These are phyloP conservation scores for Pachysandra terminalis DNA, from an alignment of 164 flowering plant species.

Conservation along the genomic window DNA sequence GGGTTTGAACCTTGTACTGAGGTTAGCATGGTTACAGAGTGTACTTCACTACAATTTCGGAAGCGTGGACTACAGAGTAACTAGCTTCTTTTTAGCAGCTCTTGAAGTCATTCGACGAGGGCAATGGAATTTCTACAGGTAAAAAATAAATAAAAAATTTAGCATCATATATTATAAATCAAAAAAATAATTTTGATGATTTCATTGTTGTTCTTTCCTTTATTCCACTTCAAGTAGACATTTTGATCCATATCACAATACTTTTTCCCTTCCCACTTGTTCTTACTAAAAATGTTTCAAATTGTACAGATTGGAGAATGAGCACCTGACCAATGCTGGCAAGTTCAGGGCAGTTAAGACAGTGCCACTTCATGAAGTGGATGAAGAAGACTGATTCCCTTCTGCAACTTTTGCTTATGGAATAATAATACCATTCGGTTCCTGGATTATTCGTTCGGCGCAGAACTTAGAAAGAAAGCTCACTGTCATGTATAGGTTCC, in stretches of 20 bases:
- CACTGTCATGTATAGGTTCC: constrained; percentile 20
- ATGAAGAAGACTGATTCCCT: constrained; percentile 58
- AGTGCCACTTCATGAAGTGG: constrained; percentile 94
- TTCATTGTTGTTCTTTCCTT: too few species aligned
- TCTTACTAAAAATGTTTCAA: not conserved
- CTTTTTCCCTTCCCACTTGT: constrained; percentile 1
- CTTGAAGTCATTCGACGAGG: constrained; percentile 96
- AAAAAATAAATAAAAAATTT: too few species aligned
- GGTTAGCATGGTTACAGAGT: constrained; percentile 95
- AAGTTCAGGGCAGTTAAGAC: constrained; percentile 86
- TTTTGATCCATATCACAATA: too few species aligned
- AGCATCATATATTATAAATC: too few species aligned
- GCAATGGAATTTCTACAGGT: constrained; percentile 99
- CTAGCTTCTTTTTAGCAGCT: constrained; percentile 78
- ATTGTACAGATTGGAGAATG: constrained; percentile 87
- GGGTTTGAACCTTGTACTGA: constrained; percentile 79
- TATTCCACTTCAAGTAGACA: too few species aligned
- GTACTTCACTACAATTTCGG: constrained; percentile 80
- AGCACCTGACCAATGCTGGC: constrained; percentile 97
- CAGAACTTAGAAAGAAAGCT: not conserved
- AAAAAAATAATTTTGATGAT: too few species aligned
- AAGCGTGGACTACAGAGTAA: constrained; percentile 75
- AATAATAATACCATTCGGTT: not conserved
- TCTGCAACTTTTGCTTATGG: not conserved
- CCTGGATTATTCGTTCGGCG: not conserved